phyloP scores from a whole-genome alignment of 2,329 filamentous ascomycete genomes.

The Hypoxylon sp. region DNA sequence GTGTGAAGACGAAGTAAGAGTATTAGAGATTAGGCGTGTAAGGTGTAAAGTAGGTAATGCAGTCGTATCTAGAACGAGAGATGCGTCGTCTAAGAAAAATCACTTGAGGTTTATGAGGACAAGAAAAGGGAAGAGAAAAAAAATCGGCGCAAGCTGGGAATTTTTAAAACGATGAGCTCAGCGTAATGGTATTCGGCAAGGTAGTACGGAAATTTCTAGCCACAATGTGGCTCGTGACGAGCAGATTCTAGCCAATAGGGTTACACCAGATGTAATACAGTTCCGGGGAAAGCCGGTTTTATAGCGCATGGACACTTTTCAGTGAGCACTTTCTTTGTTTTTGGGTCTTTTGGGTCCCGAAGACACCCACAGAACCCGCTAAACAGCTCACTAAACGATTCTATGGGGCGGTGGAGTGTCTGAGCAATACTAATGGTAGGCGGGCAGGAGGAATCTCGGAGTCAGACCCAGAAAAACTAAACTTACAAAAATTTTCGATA shows the following conservation, averaged over 20 bases:
- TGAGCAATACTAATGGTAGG: neutral
- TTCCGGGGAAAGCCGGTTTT: slow-evolving; percentile 51
- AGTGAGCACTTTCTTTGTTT: slow-evolving; percentile 18
- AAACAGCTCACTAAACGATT: slow-evolving; percentile 13
- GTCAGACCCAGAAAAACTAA: slow-evolving; percentile 12
- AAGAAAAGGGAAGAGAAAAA: slow-evolving; percentile 44
- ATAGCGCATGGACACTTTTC: slow-evolving; percentile 12
- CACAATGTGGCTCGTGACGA: slow-evolving; percentile 54
- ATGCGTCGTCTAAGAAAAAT: slow-evolving; percentile 35
- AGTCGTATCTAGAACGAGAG: slow-evolving; percentile 31
- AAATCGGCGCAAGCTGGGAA: slow-evolving; percentile 48
- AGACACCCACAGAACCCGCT: slow-evolving; percentile 7
- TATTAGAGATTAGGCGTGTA: slow-evolving; percentile 51
- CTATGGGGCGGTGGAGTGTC: slow-evolving; percentile 7
- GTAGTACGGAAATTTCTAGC: slow-evolving; percentile 48
- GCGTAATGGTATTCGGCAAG: slow-evolving; percentile 42
- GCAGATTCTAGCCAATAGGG: slow-evolving; percentile 59
- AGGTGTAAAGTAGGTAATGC: slow-evolving; percentile 25
- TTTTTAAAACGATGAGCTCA: slow-evolving; percentile 55
- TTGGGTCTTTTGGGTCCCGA: slow-evolving; percentile 11
- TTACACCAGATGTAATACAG: slow-evolving; percentile 48
- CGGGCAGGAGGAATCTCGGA: slow-evolving; percentile 42
- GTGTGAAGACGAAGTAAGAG: slow-evolving; percentile 41
- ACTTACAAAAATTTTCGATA: slow-evolving; percentile 39
- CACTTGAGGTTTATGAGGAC: slow-evolving; percentile 23